phyloP scores from a whole-genome alignment of 768 basidiomycete genomes.

The Scleroderma citrinum region DNA sequence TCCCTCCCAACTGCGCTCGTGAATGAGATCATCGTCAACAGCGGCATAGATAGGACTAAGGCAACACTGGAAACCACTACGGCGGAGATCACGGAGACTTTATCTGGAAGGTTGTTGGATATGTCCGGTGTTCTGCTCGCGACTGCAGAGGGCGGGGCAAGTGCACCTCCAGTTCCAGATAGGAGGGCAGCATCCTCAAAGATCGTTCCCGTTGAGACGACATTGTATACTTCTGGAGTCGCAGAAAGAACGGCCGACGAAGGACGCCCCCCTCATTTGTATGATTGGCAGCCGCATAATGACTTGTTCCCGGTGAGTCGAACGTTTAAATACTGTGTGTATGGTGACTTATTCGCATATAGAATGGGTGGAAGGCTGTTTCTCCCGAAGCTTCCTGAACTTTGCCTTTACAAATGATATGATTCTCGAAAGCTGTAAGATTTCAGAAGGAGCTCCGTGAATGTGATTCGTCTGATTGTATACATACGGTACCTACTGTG shows the following conservation, averaged over 20 bases:
- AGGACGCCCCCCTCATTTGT: conserved; percentile 13
- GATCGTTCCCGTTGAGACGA: conserved; percentile 17
- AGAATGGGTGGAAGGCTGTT: no score
- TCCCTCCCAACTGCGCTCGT: conserved; percentile 16
- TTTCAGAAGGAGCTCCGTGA: no score
- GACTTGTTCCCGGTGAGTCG: conserved; percentile 17
- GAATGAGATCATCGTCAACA: conserved; percentile 15
- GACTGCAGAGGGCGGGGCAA: conserved; percentile 11
- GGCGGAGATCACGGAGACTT: conserved; percentile 9
- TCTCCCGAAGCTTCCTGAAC: no score
- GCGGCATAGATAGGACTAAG: not conserved
- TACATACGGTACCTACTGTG: no score
- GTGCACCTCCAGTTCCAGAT: not conserved
- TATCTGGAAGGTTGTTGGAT: conserved; percentile 15
- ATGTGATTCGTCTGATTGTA: no score
- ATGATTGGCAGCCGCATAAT: conserved; percentile 18
- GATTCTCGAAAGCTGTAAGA: no score
- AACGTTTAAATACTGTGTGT: not conserved
- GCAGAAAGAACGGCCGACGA: conserved; percentile 12
- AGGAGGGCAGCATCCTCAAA: conserved; percentile 1
- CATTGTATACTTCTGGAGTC: conserved; percentile 18
- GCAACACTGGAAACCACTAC: conserved; percentile 11
- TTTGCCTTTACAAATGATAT: no score
- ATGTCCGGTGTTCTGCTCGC: conserved; percentile 10
- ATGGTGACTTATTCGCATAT: not conserved